These are phyloP conservation scores for Fragilaria crotonensis DNA, from an alignment of 108 stramenopile species.

Conservation along the genomic window DNA sequence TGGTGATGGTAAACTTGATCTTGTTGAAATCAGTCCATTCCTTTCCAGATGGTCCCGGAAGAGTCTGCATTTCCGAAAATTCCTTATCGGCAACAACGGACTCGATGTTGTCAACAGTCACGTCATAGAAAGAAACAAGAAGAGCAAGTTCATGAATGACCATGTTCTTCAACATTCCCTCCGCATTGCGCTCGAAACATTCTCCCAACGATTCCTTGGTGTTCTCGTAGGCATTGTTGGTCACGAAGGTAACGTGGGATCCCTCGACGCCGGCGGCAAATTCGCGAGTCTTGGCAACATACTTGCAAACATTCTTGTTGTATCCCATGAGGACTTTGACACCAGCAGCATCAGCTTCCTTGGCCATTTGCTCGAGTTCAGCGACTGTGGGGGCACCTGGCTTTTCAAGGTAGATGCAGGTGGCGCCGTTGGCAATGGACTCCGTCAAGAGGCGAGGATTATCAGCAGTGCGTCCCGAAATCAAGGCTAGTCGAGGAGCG, in stretches of 20 bases:
- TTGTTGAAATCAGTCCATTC: conserved; percentile 86
- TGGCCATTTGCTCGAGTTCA: conserved; percentile 65
- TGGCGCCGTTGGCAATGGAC: conserved; percentile 59
- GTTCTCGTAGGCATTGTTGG: conserved; percentile 89
- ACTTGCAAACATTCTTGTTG: conserved; percentile 93
- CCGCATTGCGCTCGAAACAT: conserved; percentile 90
- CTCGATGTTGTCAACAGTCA: conserved; percentile 82
- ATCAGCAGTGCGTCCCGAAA: conserved; percentile 85
- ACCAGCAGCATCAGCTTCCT: conserved; percentile 61
- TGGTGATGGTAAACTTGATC: conserved; percentile 91
- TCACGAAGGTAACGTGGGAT: conserved; percentile 80
- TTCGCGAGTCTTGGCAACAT: conserved; percentile 82
- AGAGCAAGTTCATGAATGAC: conserved; percentile 89
- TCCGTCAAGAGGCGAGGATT: conserved; percentile 82
- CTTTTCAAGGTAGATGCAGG: conserved; percentile 85
- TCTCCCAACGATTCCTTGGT: conserved; percentile 82
- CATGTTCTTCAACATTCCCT: conserved; percentile 95
- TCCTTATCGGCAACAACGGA: conserved; percentile 76
- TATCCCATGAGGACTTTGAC: conserved; percentile 87
- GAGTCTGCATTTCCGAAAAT: conserved; percentile 74
- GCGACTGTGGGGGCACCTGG: conserved; percentile 87
- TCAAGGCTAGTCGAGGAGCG: conserved; percentile 70
- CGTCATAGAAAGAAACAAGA: conserved; percentile 84
- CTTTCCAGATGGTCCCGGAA: conserved; percentile 68
- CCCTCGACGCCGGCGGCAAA: conserved; percentile 63